Evolutionary conservation across 352 stramenopile species (phyloP).

Genomic region (Pythium periplocum): DNA sequence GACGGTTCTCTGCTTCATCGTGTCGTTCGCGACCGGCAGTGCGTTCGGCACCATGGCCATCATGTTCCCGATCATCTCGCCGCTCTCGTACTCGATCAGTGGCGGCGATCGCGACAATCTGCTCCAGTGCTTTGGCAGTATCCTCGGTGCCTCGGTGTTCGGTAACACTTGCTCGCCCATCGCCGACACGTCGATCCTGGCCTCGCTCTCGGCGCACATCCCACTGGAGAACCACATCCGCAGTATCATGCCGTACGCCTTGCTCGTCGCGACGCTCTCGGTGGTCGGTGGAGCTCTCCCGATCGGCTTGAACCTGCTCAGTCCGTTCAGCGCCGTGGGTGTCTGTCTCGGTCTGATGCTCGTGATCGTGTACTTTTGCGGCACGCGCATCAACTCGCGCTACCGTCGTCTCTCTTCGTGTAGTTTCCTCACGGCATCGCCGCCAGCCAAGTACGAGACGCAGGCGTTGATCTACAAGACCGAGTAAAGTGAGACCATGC

Average conservation of each 20-base stretch:
- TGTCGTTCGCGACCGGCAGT: conserved; percentile 89
- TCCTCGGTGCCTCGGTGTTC: conserved; percentile 84
- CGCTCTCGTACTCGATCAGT: conserved; percentile 80
- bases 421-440: conserved; percentile 66
- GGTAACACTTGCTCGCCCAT: conserved; percentile 90
- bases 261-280: conserved; percentile 66
- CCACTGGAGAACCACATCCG: conserved; percentile 79
- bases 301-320: conserved; percentile 69
- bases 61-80: conserved; percentile 89
- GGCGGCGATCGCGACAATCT: conserved; percentile 77
- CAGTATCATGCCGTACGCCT: conserved; percentile 80
- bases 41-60: conserved; percentile 91
- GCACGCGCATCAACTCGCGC: conserved; percentile 69
- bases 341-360: conserved; percentile 67
- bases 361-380: conserved; percentile 76
- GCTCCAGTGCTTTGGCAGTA: conserved; percentile 82
- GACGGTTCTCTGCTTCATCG: conserved; percentile 81
- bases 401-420: conserved; percentile 71
- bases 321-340: conserved; percentile 74
- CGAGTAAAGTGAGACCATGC: conserved; percentile 6
- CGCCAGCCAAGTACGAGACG: conserved; percentile 47
- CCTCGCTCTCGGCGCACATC: conserved; percentile 71
- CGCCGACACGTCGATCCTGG: conserved; percentile 90
- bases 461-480: conserved; percentile 39
- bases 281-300: conserved; percentile 64